Evolutionary conservation across 768 basidiomycete genomes (phyloP).

Genomic region (Tylopilus rubrobrunneus): DNA sequence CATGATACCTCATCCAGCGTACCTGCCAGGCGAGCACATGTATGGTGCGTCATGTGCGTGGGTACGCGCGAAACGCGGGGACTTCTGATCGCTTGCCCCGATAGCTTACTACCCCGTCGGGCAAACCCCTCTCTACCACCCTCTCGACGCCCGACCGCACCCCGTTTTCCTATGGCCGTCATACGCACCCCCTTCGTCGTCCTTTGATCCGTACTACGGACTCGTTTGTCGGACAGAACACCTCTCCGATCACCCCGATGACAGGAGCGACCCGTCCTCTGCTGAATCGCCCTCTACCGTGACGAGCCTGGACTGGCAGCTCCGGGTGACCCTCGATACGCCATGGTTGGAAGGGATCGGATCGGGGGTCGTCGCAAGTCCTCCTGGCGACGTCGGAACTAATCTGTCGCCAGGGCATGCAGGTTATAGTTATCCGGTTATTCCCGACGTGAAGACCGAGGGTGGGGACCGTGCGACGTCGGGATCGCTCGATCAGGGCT

Average conservation of each 20-base stretch:
- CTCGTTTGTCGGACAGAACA: slow-evolving; percentile 5
- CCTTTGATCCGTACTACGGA: slow-evolving; percentile 17
- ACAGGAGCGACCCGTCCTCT: slow-evolving; percentile 26
- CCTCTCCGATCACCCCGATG: slow-evolving; percentile 19
- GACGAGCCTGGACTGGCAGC: slow-evolving; percentile 10
- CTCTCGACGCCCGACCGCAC: slow-evolving; percentile 10
- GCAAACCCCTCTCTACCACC: slow-evolving; percentile 20
- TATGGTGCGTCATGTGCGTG: slow-evolving; percentile 13
- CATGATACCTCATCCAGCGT: slow-evolving; percentile 6
- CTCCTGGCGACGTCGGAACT: slow-evolving; percentile 10
- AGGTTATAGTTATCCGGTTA: slow-evolving; percentile 10
- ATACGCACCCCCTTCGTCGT: slow-evolving; percentile 27
- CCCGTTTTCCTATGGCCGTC: slow-evolving; percentile 24
- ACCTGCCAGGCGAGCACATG: slow-evolving; percentile 13
- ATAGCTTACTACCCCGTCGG: slow-evolving; percentile 17
- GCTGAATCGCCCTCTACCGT: slow-evolving; percentile 16
- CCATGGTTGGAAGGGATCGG: slow-evolving; percentile 1
- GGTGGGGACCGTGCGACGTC: slow-evolving; percentile 11
- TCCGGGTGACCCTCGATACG: slow-evolving; percentile 5
- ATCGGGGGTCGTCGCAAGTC: background rate
- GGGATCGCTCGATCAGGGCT: background rate
- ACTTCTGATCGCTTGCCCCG: slow-evolving; percentile 3
- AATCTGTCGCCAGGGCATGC: slow-evolving; percentile 10
- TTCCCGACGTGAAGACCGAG: slow-evolving; percentile 14
- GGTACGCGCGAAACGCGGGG: background rate